Percentiles rank a stretch among this genome's conserved stretches.
Conservation (phyloP, 2,329 filamentous ascomycete species). For the Penicillium verrucosum region DNA sequence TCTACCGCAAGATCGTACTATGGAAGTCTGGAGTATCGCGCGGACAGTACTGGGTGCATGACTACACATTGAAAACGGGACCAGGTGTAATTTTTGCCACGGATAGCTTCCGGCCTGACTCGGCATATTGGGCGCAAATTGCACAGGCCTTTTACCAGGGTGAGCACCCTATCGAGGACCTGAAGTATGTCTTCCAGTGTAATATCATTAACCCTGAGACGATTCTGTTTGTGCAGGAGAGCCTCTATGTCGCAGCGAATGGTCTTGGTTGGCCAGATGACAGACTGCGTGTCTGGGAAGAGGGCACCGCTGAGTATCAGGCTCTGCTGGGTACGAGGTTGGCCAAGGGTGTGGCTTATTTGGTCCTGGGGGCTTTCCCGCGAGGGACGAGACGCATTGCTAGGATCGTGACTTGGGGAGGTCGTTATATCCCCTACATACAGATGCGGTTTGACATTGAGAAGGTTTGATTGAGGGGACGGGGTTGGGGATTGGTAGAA, state of each 20-base stretch:
- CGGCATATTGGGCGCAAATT: slow-evolving; percentile 8
- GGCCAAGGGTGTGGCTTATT: neutral
- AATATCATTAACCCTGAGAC: neutral
- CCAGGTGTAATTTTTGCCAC: neutral
- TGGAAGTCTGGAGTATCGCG: neutral
- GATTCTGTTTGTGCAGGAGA: neutral
- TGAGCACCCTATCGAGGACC: neutral
- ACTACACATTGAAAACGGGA: neutral
- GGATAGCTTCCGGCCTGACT: slow-evolving; percentile 1
- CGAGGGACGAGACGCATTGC: neutral
- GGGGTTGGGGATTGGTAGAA: neutral
- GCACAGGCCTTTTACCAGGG: neutral
- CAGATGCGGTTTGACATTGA: neutral
- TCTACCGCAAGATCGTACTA: neutral
- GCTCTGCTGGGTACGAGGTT: neutral
- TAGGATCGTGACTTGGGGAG: neutral
- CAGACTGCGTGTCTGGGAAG: neutral
- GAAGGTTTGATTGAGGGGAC: neutral
- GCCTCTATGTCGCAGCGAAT: neutral
- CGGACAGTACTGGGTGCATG: neutral
- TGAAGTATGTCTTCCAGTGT: neutral
- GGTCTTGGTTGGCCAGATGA: neutral
- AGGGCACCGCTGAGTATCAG: neutral
- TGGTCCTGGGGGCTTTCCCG: neutral
- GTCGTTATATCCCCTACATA: neutral